Evolutionary conservation across 2,329 filamentous ascomycete genomes (phyloP).

Genomic region (Colletotrichum tabaci): DNA sequence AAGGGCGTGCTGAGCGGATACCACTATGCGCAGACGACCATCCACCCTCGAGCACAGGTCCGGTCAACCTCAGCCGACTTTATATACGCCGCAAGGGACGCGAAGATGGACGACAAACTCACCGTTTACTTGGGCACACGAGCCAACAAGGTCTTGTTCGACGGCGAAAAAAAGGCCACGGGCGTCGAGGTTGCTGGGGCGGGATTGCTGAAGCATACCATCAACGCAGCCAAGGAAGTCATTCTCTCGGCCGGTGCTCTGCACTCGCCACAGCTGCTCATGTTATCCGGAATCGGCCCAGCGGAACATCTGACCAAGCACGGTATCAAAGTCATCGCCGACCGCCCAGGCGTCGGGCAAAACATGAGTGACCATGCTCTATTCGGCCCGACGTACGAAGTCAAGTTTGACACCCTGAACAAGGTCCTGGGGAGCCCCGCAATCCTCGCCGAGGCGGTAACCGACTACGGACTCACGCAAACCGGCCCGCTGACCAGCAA

Average conservation of each 20-base stretch:
- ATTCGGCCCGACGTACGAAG: conserved; percentile 32
- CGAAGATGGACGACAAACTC: conserved; percentile 50
- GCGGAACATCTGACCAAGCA: conserved; percentile 53
- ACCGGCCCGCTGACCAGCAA: conserved; percentile 37
- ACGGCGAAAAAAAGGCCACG: conserved; percentile 55
- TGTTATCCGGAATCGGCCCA: conserved; percentile 58
- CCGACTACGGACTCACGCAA: not conserved
- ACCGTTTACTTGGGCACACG: conserved; percentile 58
- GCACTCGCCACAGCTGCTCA: conserved; percentile 35
- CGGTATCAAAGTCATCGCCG: conserved; percentile 60
- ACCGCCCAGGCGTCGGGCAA: conserved; percentile 82
- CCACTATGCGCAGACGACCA: conserved; percentile 47
- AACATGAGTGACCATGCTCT: conserved; percentile 80
- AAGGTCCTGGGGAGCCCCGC: conserved; percentile 13
- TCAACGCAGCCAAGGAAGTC: conserved; percentile 35
- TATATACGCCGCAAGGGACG: conserved; percentile 50
- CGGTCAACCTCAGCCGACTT: conserved; percentile 55
- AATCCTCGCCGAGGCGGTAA: not conserved
- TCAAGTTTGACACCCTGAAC: conserved; percentile 42
- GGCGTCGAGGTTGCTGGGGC: conserved; percentile 54
- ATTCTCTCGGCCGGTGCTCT: conserved; percentile 31
- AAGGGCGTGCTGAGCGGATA: conserved; percentile 57
- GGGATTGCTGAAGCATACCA: conserved; percentile 34
- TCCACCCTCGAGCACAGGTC: conserved; percentile 46
- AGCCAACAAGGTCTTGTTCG: conserved; percentile 62